Evolutionary conservation across 225 moss, liverwort and hornwort species (phyloP).

Genomic region (Pseudoscleropodium purum): DNA sequence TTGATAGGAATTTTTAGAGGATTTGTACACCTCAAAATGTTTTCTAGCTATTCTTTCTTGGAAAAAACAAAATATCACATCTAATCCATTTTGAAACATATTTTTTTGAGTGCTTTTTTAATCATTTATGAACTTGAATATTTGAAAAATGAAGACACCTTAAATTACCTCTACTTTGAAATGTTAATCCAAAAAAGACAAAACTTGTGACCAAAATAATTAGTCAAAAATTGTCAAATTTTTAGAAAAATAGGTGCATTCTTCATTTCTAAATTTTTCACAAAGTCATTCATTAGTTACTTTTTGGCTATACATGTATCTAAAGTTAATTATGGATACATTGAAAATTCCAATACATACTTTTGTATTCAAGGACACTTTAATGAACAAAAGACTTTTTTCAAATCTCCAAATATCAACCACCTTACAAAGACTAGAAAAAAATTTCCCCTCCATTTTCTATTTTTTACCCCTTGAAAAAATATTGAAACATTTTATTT

Average conservation of each 20-base stretch:
- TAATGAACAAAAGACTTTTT: fast-evolving
- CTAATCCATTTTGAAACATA: neutral
- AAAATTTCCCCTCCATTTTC: neutral
- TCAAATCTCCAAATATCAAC: neutral
- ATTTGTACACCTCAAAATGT: fast-evolving
- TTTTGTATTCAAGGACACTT: fast-evolving
- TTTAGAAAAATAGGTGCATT: neutral
- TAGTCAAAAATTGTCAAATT: fast-evolving
- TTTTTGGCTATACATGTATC: fast-evolving
- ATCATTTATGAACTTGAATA: neutral
- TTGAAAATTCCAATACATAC: neutral
- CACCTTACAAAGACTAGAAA: fast-evolving
- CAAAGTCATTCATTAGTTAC: fast-evolving
- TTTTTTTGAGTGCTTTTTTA: fast-evolving
- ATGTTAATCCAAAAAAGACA: fast-evolving
- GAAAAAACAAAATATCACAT: neutral
- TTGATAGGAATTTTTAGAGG: fast-evolving
- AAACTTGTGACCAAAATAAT: neutral
- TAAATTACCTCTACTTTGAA: fast-evolving
- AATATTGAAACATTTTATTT: neutral
- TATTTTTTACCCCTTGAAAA: fast-evolving
- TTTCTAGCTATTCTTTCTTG: neutral
- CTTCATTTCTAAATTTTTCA: fast-evolving
- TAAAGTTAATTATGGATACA: no score
- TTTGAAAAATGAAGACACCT: neutral